Evolutionary conservation across 2,329 filamentous ascomycete species (phyloP).

Genomic region (Scedosporium minutisporum): DNA sequence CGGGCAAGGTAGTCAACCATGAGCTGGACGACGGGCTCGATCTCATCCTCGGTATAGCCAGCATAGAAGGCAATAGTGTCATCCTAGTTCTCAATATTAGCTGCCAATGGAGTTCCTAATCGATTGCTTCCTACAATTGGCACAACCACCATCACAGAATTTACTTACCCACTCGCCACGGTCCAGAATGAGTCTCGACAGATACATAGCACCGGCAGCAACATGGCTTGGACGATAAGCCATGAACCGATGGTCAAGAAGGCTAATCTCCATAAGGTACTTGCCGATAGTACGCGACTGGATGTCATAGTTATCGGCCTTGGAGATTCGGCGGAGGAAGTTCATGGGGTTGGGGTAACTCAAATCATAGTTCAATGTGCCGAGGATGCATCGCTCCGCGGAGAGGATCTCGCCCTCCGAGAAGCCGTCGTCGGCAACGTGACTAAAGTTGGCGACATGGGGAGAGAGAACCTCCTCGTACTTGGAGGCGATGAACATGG

Average conservation of each 20-base stretch:
- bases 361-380: constrained; percentile 87
- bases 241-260: constrained; percentile 92
- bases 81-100: constrained; percentile 42
- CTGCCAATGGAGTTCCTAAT: not conserved
- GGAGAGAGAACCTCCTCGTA: constrained; percentile 97
- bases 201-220: constrained; percentile 88
- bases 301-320: constrained; percentile 98
- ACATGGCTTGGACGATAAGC: constrained; percentile 79
- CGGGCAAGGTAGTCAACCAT: constrained; percentile 96
- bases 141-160: too few species aligned
- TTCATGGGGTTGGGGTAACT: constrained; percentile 99
- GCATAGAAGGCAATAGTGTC: constrained; percentile 81
- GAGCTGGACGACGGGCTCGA: constrained; percentile 80
- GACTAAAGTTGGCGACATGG: constrained; percentile 92
- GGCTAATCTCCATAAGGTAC: constrained; percentile 94
- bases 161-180: constrained; percentile 78
- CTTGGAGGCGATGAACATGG: constrained; percentile 99
- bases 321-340: constrained; percentile 95
- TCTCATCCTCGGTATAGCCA: constrained; percentile 86
- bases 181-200: constrained; percentile 81
- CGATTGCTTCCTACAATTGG: not conserved
- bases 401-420: constrained; percentile 89
- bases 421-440: constrained; percentile 95
- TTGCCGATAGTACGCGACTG: constrained; percentile 95
- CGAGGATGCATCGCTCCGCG: constrained; percentile 90